These are phyloP conservation scores for Begonia loranthoides DNA, from an alignment of 306 rosid species.

Conservation along the genomic window DNA sequence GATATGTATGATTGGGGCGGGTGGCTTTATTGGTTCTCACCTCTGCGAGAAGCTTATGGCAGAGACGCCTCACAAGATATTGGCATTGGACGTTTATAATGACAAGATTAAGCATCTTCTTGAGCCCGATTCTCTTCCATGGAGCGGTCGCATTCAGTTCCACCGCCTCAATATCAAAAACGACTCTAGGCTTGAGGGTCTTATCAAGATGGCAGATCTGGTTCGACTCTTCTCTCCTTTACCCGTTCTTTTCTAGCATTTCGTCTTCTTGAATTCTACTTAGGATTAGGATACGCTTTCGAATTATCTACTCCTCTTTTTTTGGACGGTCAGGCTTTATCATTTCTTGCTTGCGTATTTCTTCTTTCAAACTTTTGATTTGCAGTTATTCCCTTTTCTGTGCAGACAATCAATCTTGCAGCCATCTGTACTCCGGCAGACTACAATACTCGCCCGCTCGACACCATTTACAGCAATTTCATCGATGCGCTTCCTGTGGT, in stretches of 20 bases:
- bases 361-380: background rate
- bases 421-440: slow-evolving; percentile 96
- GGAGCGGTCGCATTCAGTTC: slow-evolving; percentile 72
- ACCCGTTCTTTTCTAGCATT: background rate
- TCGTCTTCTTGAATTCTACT: background rate
- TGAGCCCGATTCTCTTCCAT: slow-evolving; percentile 48
- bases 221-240: slow-evolving; percentile 13
- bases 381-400: background rate
- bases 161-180: slow-evolving; percentile 88
- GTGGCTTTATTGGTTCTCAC: slow-evolving; percentile 91
- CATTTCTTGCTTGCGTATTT: background rate
- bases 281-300: background rate
- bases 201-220: slow-evolving; percentile 88
- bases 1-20: slow-evolving; percentile 93
- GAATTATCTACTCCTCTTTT: background rate
- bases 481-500: slow-evolving; percentile 94
- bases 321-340: background rate
- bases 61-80: slow-evolving; percentile 72
- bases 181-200: slow-evolving; percentile 83
- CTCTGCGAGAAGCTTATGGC: slow-evolving; percentile 75
- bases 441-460: slow-evolving; percentile 86
- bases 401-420: slow-evolving; percentile 79
- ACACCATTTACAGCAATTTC: slow-evolving; percentile 89
- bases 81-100: slow-evolving; percentile 69
- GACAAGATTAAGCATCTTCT: slow-evolving; percentile 88